Percentiles rank a stretch among this genome's conserved stretches.
Evolutionary conservation across 176 grass and related monocot species (phyloP).

Genomic region (Avena atlantica): DNA sequence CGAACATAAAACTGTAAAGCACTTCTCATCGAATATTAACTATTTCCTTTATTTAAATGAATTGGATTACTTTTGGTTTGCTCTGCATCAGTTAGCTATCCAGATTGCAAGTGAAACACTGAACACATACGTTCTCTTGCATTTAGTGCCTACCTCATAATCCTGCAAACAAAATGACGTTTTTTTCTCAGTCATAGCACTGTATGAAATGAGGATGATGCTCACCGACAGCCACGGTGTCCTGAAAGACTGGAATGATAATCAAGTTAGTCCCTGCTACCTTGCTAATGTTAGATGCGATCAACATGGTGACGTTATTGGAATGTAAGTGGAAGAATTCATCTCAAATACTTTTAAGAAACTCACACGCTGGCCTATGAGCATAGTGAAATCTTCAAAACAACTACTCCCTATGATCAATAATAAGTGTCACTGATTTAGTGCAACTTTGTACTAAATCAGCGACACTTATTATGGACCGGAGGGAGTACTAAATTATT

Average conservation of each 20-base stretch:
- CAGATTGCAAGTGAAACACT: neutral
- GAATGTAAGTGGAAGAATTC: constrained; percentile 58
- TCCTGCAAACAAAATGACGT: neutral
- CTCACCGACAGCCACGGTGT: constrained; percentile 50
- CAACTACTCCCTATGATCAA: neutral
- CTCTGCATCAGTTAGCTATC: neutral
- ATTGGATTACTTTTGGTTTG: neutral
- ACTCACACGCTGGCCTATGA: constrained; percentile 7
- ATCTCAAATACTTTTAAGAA: constrained; percentile 16
- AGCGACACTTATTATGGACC: too few relatives aligned
- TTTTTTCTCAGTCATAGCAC: constrained; percentile 42
- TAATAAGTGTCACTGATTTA: too few relatives aligned
- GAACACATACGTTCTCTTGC: neutral
- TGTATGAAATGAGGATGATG: constrained; percentile 64
- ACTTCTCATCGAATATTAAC: neutral
- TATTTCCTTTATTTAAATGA: constrained; percentile 30
- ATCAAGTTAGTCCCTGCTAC: constrained; percentile 74
- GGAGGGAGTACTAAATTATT: neutral
- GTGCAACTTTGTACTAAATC: too few relatives aligned
- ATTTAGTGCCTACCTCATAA: constrained; percentile 7
- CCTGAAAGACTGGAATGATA: constrained; percentile 55
- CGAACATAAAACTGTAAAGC: constrained; percentile 1
- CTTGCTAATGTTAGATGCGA: constrained; percentile 48
- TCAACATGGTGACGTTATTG: constrained; percentile 36
- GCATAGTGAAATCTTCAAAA: constrained; percentile 10